Conservation (phyloP, 139 green algal species). For the Micromonas pusilla region DNA sequence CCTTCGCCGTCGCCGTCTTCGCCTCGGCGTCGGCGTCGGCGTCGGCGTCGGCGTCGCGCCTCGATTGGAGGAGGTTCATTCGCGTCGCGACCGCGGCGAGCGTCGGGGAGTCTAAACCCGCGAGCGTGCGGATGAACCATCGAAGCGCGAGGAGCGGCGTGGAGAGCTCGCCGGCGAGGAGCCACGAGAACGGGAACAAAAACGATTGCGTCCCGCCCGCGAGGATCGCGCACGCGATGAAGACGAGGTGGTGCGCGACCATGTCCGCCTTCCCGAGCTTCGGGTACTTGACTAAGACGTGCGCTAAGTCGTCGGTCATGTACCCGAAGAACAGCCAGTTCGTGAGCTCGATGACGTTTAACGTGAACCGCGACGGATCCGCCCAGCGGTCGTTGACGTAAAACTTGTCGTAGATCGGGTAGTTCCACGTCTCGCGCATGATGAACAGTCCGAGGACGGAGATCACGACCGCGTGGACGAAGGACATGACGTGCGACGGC, state of each 20-base stretch:
- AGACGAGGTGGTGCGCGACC: neutral
- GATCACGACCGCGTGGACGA: neutral
- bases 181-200: constrained; percentile 5
- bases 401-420: neutral
- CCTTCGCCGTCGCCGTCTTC: neutral
- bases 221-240: constrained; percentile 1
- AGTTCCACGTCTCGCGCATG: neutral
- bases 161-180: constrained; percentile 5
- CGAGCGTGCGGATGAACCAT: neutral
- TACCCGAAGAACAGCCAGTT: constrained; percentile 18
- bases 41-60: neutral
- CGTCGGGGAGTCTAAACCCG: too few relatives aligned
- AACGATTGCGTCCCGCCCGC: neutral
- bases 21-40: neutral
- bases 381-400: neutral
- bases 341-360: neutral
- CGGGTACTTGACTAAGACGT: constrained; percentile 1
- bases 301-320: constrained; percentile 8
- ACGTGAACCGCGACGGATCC: neutral
- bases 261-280: constrained; percentile 15
- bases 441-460: neutral
- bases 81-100: too few relatives aligned
- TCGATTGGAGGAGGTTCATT: neutral
- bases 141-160: neutral
- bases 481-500: constrained; percentile 6